Conservation (phyloP, 495 filamentous ascomycete species). For the Bombardia bombarda region DNA sequence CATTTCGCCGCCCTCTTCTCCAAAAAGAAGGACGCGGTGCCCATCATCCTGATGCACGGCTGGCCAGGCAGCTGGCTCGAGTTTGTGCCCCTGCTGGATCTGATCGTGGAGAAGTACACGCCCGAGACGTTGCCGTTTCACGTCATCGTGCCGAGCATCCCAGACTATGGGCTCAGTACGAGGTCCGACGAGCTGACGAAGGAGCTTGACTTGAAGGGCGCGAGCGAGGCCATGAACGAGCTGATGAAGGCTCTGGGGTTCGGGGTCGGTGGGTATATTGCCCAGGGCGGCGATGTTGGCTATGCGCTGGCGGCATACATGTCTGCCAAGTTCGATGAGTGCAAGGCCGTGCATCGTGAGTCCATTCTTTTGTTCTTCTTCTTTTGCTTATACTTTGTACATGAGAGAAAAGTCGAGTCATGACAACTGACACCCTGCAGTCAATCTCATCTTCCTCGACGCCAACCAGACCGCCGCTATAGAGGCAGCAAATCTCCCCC, state of each 20-base stretch:
- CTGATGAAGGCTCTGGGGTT: slow-evolving; percentile 54
- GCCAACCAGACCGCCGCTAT: neutral
- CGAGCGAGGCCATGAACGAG: slow-evolving; percentile 41
- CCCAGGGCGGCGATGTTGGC: slow-evolving; percentile 59
- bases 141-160: slow-evolving; percentile 55
- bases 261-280: slow-evolving; percentile 40
- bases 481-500: neutral
- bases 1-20: slow-evolving; percentile 61
- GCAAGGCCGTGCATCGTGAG: slow-evolving; percentile 1
- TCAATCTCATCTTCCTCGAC: neutral
- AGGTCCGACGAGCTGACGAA: slow-evolving; percentile 46
- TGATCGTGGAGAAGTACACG: slow-evolving; percentile 42
- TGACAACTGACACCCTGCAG: neutral
- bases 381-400: neutral
- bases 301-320: slow-evolving; percentile 7
- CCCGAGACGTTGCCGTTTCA: slow-evolving; percentile 52
- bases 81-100: slow-evolving; percentile 35
- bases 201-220: slow-evolving; percentile 36
- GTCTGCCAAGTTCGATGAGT: slow-evolving; percentile 4
- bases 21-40: slow-evolving; percentile 47
- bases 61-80: slow-evolving; percentile 49
- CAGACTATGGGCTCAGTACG: slow-evolving; percentile 54
- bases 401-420: neutral
- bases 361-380: neutral
- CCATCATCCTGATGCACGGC: slow-evolving; percentile 46